Evolutionary conservation across 2,329 filamentous ascomycete species (phyloP), one percentile per base, ranked within the genome.

Genomic region (Aspergillus ibericus): DNA sequence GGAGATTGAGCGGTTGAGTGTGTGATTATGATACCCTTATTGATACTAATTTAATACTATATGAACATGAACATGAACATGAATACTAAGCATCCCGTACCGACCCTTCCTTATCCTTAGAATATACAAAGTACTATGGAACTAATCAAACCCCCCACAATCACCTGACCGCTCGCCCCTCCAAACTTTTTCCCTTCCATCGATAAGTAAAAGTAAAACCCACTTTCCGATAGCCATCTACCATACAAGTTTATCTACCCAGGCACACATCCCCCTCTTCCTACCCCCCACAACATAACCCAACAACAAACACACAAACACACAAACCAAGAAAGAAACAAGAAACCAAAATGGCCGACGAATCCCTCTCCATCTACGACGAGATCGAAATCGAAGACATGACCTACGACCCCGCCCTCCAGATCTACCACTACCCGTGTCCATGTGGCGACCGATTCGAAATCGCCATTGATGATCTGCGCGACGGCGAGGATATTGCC

Each of bases 331-430:
- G 9, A 52, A 15, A 50, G 20, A 47, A 58, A 53, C 53, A 8
- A 29, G 15, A 40, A 16, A 29, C 44, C 56, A 78, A 66, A 57
- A 88, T 88, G 85, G 82, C 86, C 35, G 86, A 88, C 72, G 72
- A 88, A 64, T 82, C 85, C 54, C 77, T 89, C 58, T 87, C 89
- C 66, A 91, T 96, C 74, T 98, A 97, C 81, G 93, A 98, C 72
- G 93, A 97, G 78, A 93, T 98, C 77, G 93, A 98, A 76, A 97
- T 98, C 80, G 93, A 98, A 77, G 95, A 99, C 78, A 96, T 97
- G 92, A 95, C 90, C 70, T 97, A 86, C 75, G 92, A 97, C 76
- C 80, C 87, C 48, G 82, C 83, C 4, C 84, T 92, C 40, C 89
- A 96, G 75, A 88, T 96, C 68, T 99, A 96, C 80, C 90, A 93